A percentile compares a stretch with the other conserved stretches of the same genome.
Conservation (phyloP, 176 grass and related monocot species). For the Secale cereale region DNA sequence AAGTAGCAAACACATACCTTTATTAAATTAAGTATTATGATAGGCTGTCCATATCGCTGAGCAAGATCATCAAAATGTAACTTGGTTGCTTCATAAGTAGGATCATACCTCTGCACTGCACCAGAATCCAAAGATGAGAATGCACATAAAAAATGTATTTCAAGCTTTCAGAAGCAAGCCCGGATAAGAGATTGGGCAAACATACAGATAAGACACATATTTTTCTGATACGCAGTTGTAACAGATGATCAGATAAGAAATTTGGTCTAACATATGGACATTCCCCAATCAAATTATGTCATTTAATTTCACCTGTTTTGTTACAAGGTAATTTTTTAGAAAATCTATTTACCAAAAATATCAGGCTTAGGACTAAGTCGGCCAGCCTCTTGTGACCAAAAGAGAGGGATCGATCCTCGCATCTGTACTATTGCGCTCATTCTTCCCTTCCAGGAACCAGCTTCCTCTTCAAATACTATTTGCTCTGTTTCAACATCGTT, state of each 20-base stretch:
- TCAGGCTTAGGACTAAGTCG: slow-evolving; percentile 98
- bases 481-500: slow-evolving; percentile 99
- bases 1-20: slow-evolving; percentile 52
- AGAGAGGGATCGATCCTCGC: slow-evolving; percentile 95
- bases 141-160: slow-evolving; percentile 5
- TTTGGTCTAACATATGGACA: not conserved
- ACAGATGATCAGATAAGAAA: not conserved
- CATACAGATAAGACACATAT: not conserved
- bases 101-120: slow-evolving; percentile 99
- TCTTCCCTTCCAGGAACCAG: slow-evolving; percentile 79
- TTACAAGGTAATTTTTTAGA: slow-evolving; percentile 2
- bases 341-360: slow-evolving; percentile 66
- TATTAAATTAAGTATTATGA: slow-evolving; percentile 98
- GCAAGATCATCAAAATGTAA: slow-evolving; percentile 92
- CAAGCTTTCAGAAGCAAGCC: not conserved
- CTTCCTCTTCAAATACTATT: slow-evolving; percentile 89
- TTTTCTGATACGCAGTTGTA: not conserved
- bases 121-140: slow-evolving; percentile 26
- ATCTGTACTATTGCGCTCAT: slow-evolving; percentile 96
- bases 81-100: slow-evolving; percentile 95
- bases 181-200: not conserved
- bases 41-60: slow-evolving; percentile 87
- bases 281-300: not conserved
- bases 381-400: slow-evolving; percentile 97
- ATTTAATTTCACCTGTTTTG: not conserved